Conservation (phyloP, 495 filamentous ascomycete species). For the Lasiosphaeria hispida region DNA sequence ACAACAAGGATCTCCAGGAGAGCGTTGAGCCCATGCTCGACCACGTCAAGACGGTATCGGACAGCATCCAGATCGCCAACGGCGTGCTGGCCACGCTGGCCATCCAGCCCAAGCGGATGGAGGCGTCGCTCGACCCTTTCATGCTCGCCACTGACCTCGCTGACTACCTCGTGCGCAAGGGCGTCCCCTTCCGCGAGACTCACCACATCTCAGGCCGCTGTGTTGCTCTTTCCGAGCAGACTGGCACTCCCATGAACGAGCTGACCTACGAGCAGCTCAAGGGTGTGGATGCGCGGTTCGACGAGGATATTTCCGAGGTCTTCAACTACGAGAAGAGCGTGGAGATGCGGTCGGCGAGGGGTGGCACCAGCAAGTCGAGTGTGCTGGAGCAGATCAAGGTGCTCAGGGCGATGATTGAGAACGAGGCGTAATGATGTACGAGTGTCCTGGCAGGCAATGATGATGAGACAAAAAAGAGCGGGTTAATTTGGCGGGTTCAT, state of each 20-base stretch:
- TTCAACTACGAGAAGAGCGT: constrained; percentile 88
- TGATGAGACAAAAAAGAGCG: not conserved
- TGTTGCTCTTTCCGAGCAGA: constrained; percentile 66
- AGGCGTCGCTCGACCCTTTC: constrained; percentile 61
- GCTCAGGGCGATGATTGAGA: constrained; percentile 49
- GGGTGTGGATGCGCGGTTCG: constrained; percentile 72
- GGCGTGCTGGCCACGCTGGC: constrained; percentile 75
- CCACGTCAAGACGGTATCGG: constrained; percentile 78
- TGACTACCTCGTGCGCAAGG: constrained; percentile 88
- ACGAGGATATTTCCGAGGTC: constrained; percentile 65
- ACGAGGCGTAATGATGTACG: not conserved
- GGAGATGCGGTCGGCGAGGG: constrained; percentile 76
- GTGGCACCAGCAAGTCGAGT: constrained; percentile 73
- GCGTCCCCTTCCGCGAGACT: constrained; percentile 78
- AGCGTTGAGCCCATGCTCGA: constrained; percentile 85
- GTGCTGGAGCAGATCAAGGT: constrained; percentile 78
- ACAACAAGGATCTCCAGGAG: constrained; percentile 96
- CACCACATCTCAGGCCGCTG: constrained; percentile 86
- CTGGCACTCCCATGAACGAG: constrained; percentile 71
- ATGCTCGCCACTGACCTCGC: constrained; percentile 84
- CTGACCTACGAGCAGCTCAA: constrained; percentile 66
- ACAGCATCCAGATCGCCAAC: constrained; percentile 84
- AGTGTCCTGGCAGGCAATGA: not conserved
- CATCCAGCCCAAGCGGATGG: constrained; percentile 73
- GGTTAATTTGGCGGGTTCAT: not conserved